Percentiles rank a stretch among this genome's conserved stretches.
These are phyloP conservation scores for Ensete ventricosum DNA, from an alignment of 176 grass and related monocot species.

Conservation along the genomic window DNA sequence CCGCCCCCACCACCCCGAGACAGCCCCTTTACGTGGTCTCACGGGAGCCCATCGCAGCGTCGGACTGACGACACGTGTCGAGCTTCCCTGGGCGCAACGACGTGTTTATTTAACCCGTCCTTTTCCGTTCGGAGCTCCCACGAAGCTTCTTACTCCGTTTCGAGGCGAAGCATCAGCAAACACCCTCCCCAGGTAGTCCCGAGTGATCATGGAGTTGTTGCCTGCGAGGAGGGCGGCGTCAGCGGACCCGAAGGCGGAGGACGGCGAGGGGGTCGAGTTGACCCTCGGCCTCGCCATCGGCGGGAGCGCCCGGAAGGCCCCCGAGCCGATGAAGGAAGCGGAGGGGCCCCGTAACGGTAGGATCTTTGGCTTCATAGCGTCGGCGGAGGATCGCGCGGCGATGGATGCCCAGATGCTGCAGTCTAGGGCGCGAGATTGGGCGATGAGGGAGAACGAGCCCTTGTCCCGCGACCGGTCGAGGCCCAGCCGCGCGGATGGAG, in stretches of 20 bases:
- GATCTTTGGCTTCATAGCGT: neutral
- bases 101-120: too few species aligned
- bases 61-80: too few species aligned
- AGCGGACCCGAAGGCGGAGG: neutral
- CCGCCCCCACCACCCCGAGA: too few species aligned
- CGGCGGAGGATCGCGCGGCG: neutral
- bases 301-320: neutral
- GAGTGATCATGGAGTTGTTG: neutral
- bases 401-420: neutral
- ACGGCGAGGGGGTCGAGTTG: neutral
- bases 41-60: too few species aligned
- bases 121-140: too few species aligned
- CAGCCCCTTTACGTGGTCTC: too few species aligned
- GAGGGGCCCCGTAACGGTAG: neutral
- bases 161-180: too few species aligned
- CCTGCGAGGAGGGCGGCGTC: neutral
- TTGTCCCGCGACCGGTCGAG: neutral
- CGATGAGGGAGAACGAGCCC: constrained; percentile 14
- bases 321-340: neutral
- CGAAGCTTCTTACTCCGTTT: too few species aligned
- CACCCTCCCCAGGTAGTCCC: too few species aligned
- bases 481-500: neutral
- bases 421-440: constrained; percentile 19
- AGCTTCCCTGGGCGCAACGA: too few species aligned
- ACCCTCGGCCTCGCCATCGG: constrained; percentile 24